A percentile compares a stretch with the other conserved stretches of the same genome.
Conservation (phyloP, 768 basidiomycete genomes). For the Lactarius pseudohatsudake region DNA sequence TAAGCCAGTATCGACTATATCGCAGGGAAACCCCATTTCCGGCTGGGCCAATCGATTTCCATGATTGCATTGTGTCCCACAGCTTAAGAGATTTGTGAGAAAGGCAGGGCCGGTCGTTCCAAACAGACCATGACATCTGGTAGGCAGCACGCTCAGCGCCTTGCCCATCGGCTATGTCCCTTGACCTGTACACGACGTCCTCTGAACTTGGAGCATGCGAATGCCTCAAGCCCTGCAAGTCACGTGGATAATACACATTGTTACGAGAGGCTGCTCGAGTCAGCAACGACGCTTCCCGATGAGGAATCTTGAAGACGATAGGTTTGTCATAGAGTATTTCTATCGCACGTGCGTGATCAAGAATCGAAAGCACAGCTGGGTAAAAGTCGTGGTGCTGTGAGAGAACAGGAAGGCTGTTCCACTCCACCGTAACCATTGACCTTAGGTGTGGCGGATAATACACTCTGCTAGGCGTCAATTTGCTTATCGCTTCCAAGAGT, state of each 20-base stretch:
- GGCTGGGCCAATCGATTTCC: slow-evolving; percentile 11
- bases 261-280: slow-evolving; percentile 11
- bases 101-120: background rate
- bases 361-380: background rate
- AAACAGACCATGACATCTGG: slow-evolving; percentile 3
- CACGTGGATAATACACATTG: slow-evolving; percentile 4
- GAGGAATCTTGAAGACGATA: background rate
- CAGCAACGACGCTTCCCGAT: background rate
- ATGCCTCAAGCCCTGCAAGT: background rate
- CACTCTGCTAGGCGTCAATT: background rate
- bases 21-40: background rate
- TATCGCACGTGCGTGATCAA: slow-evolving; percentile 11
- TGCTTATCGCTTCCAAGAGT: slow-evolving; percentile 4
- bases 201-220: background rate
- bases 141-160: background rate
- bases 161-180: background rate
- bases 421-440: background rate
- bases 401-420: slow-evolving; percentile 10
- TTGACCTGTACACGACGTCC: slow-evolving; percentile 5
- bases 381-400: slow-evolving; percentile 16
- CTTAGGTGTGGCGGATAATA: slow-evolving; percentile 3
- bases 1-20: slow-evolving; percentile 18
- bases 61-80: slow-evolving; percentile 2
- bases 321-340: slow-evolving; percentile 4
- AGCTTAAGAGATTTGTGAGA: background rate